A percentile compares a stretch with the other conserved stretches of the same genome.
Evolutionary conservation across 768 basidiomycete species (phyloP).

Genomic region (Daedalea quercina): DNA sequence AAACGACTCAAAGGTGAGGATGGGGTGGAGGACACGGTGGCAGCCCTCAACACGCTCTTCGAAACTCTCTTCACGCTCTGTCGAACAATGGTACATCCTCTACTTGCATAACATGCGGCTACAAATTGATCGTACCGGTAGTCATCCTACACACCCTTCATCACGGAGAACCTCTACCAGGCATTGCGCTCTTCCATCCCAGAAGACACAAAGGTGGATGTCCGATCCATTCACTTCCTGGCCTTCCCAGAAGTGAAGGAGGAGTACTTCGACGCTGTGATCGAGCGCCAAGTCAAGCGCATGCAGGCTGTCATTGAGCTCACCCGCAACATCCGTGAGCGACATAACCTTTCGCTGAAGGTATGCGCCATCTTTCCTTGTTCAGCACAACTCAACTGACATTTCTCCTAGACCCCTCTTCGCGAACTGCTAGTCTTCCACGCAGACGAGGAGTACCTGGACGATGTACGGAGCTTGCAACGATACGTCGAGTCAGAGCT

Average conservation of each 20-base stretch:
- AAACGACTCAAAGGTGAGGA: conserved; percentile 93
- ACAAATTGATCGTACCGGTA: conserved; percentile 22
- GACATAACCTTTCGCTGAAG: conserved; percentile 83
- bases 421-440: conserved; percentile 95
- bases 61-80: conserved; percentile 93
- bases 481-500: conserved; percentile 91
- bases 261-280: conserved; percentile 89
- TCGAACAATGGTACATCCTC: conserved; percentile 76
- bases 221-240: conserved; percentile 92
- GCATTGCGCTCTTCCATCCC: conserved; percentile 82
- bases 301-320: conserved; percentile 96
- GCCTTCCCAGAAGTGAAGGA: conserved; percentile 89
- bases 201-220: conserved; percentile 63
- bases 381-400: neutral
- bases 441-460: conserved; percentile 73
- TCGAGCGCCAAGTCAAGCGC: conserved; percentile 89
- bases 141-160: conserved; percentile 98
- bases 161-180: conserved; percentile 96
- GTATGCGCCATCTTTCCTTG: conserved; percentile 33
- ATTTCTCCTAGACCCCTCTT: conserved; percentile 65
- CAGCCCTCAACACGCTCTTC: conserved; percentile 92
- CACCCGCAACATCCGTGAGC: conserved; percentile 82
- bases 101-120: no score
- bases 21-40: conserved; percentile 77
- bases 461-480: conserved; percentile 78